A percentile compares a stretch with the other conserved stretches of the same genome.
These are phyloP conservation scores for Scutellaria minor DNA, from an alignment of 257 asterid species.

Conservation along the genomic window DNA sequence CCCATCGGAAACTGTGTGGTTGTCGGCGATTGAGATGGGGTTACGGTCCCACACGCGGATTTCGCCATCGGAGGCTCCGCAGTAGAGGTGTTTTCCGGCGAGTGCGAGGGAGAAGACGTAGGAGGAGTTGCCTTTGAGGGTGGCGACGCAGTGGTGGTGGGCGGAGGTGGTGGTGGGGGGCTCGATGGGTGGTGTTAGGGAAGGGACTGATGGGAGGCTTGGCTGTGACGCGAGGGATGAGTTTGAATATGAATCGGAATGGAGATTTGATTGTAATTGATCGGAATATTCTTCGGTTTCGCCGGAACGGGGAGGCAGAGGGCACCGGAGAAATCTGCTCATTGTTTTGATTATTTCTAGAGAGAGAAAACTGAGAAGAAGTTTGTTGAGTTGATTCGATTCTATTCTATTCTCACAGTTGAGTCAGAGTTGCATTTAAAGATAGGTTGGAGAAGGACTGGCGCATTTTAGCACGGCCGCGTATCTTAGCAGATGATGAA, in stretches of 20 bases:
- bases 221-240: conserved; percentile 59
- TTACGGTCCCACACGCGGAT: conserved; percentile 52
- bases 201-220: conserved; percentile 71
- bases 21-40: conserved; percentile 1
- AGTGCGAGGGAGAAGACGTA: conserved; percentile 56
- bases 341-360: conserved; percentile 5
- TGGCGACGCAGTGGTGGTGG: conserved; percentile 46
- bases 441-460: background rate
- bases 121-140: conserved; percentile 58
- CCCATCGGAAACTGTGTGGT: conserved; percentile 36
- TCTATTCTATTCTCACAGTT: background rate
- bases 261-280: conserved; percentile 28
- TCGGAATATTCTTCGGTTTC: conserved; percentile 41
- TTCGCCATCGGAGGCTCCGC: conserved; percentile 64
- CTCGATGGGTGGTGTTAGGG: conserved; percentile 53
- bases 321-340: conserved; percentile 40
- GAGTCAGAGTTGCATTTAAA: conserved; percentile 28
- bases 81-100: conserved; percentile 61
- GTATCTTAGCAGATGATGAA: conserved; percentile 1
- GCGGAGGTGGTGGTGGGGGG: conserved; percentile 28
- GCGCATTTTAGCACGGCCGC: conserved; percentile 31
- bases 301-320: conserved; percentile 31
- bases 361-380: background rate
- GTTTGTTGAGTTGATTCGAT: background rate
- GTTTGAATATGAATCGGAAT: conserved; percentile 40